Percentiles rank a stretch among this genome's conserved stretches.
These are phyloP conservation scores for Rhizoclosmatium globosum DNA, from an alignment of 192 early-diverging fungal genomes.

Conservation along the genomic window DNA sequence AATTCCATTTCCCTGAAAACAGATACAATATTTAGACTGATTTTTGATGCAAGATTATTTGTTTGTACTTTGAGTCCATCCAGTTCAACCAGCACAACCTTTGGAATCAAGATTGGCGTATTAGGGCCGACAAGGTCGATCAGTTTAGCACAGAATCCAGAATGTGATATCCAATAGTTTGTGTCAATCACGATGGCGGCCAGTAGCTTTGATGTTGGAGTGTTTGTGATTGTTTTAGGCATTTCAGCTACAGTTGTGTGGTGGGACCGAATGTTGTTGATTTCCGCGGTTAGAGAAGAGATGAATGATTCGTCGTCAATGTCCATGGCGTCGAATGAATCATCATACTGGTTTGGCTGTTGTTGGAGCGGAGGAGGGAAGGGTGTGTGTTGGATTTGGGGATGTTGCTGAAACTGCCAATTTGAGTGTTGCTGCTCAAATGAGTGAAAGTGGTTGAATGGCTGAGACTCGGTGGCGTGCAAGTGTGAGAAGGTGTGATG, in stretches of 20 bases:
- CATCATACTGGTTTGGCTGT: too few relatives aligned
- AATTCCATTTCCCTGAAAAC: too few relatives aligned
- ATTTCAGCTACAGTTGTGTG: not conserved
- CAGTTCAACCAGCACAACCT: constrained; percentile 14
- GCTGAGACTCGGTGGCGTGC: too few relatives aligned
- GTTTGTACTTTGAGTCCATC: constrained; percentile 19
- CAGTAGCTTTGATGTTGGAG: not conserved
- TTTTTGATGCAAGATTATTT: too few relatives aligned
- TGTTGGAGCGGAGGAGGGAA: too few relatives aligned
- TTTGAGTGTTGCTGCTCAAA: too few relatives aligned
- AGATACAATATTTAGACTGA: too few relatives aligned
- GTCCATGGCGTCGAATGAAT: constrained; percentile 17
- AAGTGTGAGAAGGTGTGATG: too few relatives aligned
- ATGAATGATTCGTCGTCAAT: constrained; percentile 17
- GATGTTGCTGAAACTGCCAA: too few relatives aligned
- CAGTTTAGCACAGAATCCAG: not conserved
- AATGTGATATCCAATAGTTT: constrained; percentile 24
- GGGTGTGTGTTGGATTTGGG: too few relatives aligned
- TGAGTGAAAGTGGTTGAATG: too few relatives aligned
- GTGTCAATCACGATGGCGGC: constrained; percentile 23
- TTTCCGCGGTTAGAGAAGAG: not conserved
- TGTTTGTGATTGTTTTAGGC: not conserved
- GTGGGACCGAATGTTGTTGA: not conserved
- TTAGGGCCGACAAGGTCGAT: not conserved
- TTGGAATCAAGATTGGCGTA: constrained; percentile 19